Evolutionary conservation across 2,329 filamentous ascomycete genomes (phyloP).

Genomic region (Fusarium xyrophilum): DNA sequence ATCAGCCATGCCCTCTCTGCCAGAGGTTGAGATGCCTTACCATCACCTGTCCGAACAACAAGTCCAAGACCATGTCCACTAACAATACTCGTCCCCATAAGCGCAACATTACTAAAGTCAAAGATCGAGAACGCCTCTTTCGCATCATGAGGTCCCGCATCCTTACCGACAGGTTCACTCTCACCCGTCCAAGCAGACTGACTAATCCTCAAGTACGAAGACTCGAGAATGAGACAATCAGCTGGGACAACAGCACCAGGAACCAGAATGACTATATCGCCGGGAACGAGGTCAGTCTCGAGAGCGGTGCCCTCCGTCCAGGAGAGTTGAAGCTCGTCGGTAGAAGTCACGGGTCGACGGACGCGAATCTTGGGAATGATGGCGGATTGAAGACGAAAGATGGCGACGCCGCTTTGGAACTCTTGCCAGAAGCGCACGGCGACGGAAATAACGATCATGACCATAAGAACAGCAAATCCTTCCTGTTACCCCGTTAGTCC

Average conservation of each 20-base stretch:
- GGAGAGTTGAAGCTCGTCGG: neutral
- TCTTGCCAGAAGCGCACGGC: conserved; percentile 3
- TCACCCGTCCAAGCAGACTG: conserved; percentile 2
- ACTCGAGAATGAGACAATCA: neutral
- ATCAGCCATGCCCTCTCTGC: rapidly evolving
- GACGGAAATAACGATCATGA: neutral
- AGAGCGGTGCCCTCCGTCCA: neutral
- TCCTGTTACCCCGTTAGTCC: neutral
- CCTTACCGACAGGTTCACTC: neutral
- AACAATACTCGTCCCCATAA: neutral
- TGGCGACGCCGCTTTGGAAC: neutral
- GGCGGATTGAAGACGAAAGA: neutral
- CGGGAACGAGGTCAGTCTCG: neutral
- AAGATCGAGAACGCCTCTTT: neutral
- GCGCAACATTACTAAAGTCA: neutral
- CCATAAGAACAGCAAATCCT: neutral
- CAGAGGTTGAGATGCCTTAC: neutral
- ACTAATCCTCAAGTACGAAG: neutral
- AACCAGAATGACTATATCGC: neutral
- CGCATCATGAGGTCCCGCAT: neutral
- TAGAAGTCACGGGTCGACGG: neutral
- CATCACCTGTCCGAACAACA: neutral
- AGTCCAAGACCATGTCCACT: neutral
- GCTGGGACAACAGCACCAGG: neutral
- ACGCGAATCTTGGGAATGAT: neutral